Base-by-base conservation (phyloP, 2,329 filamentous ascomycete genomes). In the Monilinia vaccinii-corymbosi region DNA sequence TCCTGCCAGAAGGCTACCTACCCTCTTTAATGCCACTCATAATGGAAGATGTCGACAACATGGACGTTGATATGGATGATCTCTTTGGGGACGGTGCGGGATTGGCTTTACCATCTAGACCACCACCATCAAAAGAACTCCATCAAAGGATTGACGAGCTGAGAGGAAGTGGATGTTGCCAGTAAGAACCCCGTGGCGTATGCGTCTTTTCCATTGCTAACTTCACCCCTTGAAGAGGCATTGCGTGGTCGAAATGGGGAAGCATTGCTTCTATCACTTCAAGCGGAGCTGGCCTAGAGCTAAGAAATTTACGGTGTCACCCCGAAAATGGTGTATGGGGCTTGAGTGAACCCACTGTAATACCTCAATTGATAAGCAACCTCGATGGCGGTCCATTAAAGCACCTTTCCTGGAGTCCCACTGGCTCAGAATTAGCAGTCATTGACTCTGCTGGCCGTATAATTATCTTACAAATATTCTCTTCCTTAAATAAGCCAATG, bases 221-320 rank as follows among this genome's bases (percentile, higher is more conserved):
- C 48, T 62, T 52, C 61, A 45, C 23, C n/a, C 7, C 53, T 50
- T 23, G 50, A 64, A 95, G 91, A 71, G 84, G 84, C 65, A 81
- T 97, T 58, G 85, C 88, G 34, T 97, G 93, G 92, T 96, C 93
- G 13, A 91, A 86, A 68, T 82, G 85, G 62, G 93, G 93, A 47
- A 91, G 87, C 62, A 89, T 97, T 66, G 92, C 92, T 32, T 87
- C 86, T 58, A 87, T 97, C 65, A 82, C 86, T 23, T 76, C 82
- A 18, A 87, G 92, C 73, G 88, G 89, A 32, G 80, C 81, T 51
- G 80, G 79, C 16, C 76, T 97, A 56, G 84, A 88, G 69, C 78
- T 96, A 49, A 84, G 86, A 61, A 86, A 89, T 70, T 78, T 96
- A 55, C 81, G 83, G 38, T 86, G 87, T 68, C 79, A 85, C 65